Conservation (phyloP, 2,329 filamentous ascomycete genomes). For the Colletotrichum acutatum region DNA sequence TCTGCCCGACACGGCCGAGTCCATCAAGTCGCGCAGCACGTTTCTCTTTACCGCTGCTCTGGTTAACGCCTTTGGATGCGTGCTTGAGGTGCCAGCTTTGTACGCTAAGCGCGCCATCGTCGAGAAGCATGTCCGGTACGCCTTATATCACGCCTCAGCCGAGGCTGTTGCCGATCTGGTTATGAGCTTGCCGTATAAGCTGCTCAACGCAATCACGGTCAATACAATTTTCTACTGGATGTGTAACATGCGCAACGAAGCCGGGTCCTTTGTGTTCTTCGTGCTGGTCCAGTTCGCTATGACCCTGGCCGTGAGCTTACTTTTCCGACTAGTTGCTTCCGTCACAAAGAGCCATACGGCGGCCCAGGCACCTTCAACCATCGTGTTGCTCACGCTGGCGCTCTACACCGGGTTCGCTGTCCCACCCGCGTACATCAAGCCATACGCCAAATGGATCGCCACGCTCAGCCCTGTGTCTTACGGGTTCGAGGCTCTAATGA, state of each 20-base stretch:
- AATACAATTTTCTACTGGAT: slow-evolving; percentile 50
- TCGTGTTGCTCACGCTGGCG: slow-evolving; percentile 17
- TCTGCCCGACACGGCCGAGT: slow-evolving; percentile 61
- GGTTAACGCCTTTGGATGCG: slow-evolving; percentile 56
- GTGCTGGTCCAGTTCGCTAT: slow-evolving; percentile 69
- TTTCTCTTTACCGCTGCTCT: slow-evolving; percentile 50
- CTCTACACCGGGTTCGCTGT: slow-evolving; percentile 32
- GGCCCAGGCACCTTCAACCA: slow-evolving; percentile 24
- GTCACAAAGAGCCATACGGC: slow-evolving; percentile 60
- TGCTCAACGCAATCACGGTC: slow-evolving; percentile 64
- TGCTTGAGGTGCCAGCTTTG: slow-evolving; percentile 46
- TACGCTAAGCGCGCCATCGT: slow-evolving; percentile 45
- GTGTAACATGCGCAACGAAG: slow-evolving; percentile 42
- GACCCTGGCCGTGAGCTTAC: slow-evolving; percentile 69
- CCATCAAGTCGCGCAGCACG: slow-evolving; percentile 62
- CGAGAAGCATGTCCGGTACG: slow-evolving; percentile 45
- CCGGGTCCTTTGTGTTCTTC: slow-evolving; percentile 68
- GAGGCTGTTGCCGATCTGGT: slow-evolving; percentile 53
- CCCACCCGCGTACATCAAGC: slow-evolving; percentile 20
- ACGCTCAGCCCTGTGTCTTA: slow-evolving; percentile 28
- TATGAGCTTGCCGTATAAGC: slow-evolving; percentile 56
- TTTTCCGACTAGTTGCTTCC: slow-evolving; percentile 75
- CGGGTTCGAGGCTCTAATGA: slow-evolving; percentile 28
- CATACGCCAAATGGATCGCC: slow-evolving; percentile 26
- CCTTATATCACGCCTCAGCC: slow-evolving; percentile 45